A percentile compares a stretch with the other conserved stretches of the same genome.
These are phyloP conservation scores for Silybum marianum DNA, from an alignment of 129 eudicot species.

Conservation along the genomic window DNA sequence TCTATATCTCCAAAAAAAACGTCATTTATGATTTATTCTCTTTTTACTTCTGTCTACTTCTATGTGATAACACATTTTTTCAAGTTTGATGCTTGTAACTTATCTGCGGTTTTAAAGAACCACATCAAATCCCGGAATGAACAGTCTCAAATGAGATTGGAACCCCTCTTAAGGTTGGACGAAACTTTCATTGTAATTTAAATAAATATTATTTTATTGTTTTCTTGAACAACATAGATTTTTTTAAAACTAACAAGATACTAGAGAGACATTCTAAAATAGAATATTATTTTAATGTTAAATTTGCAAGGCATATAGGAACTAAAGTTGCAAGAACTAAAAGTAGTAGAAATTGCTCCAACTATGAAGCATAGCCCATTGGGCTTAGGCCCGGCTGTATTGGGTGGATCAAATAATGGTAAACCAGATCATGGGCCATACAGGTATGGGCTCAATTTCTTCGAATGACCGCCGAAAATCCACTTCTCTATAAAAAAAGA, in stretches of 20 bases:
- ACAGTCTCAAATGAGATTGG: background rate
- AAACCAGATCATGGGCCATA: background rate
- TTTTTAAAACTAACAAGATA: no score
- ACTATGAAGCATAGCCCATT: slow-evolving; percentile 8
- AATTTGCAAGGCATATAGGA: background rate
- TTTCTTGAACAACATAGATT: no score
- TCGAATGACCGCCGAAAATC: background rate
- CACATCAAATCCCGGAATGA: background rate
- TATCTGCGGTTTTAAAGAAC: background rate
- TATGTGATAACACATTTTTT: background rate
- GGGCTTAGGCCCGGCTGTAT: slow-evolving; percentile 12
- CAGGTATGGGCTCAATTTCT: background rate
- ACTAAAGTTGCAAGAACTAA: background rate
- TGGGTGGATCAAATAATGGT: background rate
- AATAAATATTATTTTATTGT: no score
- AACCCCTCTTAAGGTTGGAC: background rate
- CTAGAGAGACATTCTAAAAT: no score
- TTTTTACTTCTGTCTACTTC: background rate
- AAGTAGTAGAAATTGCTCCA: background rate
- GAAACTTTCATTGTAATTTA: background rate
- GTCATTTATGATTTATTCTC: background rate
- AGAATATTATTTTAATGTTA: background rate
- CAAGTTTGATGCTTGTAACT: background rate
- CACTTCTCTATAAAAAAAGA: background rate
- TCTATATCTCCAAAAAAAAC: background rate